Evolutionary conservation across 768 basidiomycete species (phyloP), one percentile per base, ranked within the genome.

Genomic region (Collybia nuda): DNA sequence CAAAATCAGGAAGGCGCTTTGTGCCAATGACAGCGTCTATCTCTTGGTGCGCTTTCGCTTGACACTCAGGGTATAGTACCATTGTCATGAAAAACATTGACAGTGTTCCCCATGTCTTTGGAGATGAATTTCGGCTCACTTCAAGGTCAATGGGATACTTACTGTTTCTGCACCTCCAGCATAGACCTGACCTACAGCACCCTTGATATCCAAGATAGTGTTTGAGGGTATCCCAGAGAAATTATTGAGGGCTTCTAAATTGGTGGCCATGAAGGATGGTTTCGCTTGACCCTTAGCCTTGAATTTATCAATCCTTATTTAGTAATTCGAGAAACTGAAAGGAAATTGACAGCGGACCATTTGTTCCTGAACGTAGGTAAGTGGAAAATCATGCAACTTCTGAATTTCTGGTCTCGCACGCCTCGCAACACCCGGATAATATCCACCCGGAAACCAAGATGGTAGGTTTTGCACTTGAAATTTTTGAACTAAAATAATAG

Each of bases 11-110:
- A 17, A 77, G 59, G 2, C 73, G 61, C n/a, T 57, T 62, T 5
- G 36, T 21, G 11, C 69, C 72, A 24, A 77, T 51, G 4, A 77
- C 63, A 1, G 40, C 36, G 51, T 78, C 76, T 15, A 79, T 65
- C 56, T 78, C 75, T 4, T 61, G 63, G 43, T 75, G 77, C 0
- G 72, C 74, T 35, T 60, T 68, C n/a, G 43, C 48, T 50, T 71
- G 71, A 11, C 66, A 59, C 6, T 69, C 64, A 0, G 74, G 76
- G 49, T 73, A 56, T 9, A 65, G 48, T 5, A 70, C 62, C 70
- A 78, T 72, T 5, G 69, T 67, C 23, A 77, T 60, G 41, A 76
- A 56, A 51, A 76, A 72, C 2, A 64, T 53, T 9, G 55, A 52
- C 2, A 73, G 40, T 0, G 64, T 32, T 32, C 32, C 32, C 32